phyloP scores from a whole-genome alignment of 73 alveolate species.

The Paramecium biaurelia region DNA sequence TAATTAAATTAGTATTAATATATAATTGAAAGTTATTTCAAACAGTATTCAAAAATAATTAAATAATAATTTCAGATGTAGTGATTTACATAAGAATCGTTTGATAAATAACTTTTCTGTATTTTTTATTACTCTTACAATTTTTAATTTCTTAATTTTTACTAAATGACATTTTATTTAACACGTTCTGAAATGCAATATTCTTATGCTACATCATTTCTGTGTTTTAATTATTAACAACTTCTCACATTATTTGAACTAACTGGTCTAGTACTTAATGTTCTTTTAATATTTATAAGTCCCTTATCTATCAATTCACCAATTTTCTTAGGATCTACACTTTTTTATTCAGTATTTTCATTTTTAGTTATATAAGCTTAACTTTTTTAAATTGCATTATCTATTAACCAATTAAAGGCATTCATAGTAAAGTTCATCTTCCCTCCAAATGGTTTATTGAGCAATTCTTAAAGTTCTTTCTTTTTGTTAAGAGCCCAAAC shows the following conservation, averaged over 20 bases:
- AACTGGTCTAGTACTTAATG: background rate
- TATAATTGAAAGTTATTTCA: background rate
- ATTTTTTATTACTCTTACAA: background rate
- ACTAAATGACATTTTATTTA: background rate
- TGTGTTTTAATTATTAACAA: background rate
- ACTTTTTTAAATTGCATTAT: background rate
- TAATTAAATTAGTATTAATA: background rate
- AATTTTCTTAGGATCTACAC: background rate
- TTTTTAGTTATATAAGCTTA: background rate
- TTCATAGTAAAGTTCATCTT: background rate
- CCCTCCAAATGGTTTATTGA: conserved; percentile 54
- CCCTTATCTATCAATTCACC: background rate
- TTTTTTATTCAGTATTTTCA: background rate
- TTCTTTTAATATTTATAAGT: background rate
- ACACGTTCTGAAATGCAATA: background rate
- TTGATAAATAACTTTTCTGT: background rate
- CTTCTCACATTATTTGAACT: background rate
- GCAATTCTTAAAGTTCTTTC: background rate
- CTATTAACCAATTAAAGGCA: conserved; percentile 30
- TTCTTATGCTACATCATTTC: background rate
- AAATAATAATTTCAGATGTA: background rate
- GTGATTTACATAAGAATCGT: conserved; percentile 4
- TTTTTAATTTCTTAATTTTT: background rate
- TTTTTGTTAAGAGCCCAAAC: background rate
- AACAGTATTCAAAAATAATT: background rate